These are phyloP conservation scores for Cyclospora cayetanensis DNA, from an alignment of 169 alveolate genomes.

Conservation along the genomic window DNA sequence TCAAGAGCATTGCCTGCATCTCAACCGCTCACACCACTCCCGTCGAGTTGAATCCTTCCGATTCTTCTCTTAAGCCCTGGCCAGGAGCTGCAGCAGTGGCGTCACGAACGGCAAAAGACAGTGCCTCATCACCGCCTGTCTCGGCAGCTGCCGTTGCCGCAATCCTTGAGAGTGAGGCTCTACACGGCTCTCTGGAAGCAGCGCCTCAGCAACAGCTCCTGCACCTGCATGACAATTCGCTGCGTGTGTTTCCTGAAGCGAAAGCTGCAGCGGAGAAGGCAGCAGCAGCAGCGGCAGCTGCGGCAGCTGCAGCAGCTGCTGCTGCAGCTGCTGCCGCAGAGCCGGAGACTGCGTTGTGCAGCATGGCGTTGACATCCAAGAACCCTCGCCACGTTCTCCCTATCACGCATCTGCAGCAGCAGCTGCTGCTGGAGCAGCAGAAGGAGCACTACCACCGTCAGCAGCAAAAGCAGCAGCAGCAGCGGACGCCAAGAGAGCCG, in stretches of 20 bases:
- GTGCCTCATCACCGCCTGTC: no score
- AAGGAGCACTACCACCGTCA: not conserved
- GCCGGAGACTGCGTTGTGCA: no score
- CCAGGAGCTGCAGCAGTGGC: slow-evolving; percentile 17
- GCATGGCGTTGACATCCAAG: not conserved
- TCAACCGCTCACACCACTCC: no score
- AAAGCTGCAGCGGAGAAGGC: not conserved
- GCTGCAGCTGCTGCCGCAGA: slow-evolving; percentile 25
- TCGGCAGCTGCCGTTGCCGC: no score
- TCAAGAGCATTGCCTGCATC: no score
- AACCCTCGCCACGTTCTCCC: not conserved
- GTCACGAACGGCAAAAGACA: no score
- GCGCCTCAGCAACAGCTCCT: no score
- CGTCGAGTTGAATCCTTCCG: no score
- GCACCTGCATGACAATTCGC: no score
- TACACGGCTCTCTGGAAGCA: no score
- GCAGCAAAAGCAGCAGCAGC: slow-evolving; percentile 4
- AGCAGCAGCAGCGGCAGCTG: slow-evolving; percentile 39
- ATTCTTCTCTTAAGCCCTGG: no score
- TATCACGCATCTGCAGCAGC: not conserved
- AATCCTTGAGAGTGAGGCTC: no score
- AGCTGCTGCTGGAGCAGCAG: not conserved
- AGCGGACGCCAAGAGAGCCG: slow-evolving; percentile 1
- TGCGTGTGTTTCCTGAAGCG: not conserved
- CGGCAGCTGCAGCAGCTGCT: not conserved